Evolutionary conservation across 371 early-diverging fungal species (phyloP).

Genomic region (Saksenaea oblongispora): DNA sequence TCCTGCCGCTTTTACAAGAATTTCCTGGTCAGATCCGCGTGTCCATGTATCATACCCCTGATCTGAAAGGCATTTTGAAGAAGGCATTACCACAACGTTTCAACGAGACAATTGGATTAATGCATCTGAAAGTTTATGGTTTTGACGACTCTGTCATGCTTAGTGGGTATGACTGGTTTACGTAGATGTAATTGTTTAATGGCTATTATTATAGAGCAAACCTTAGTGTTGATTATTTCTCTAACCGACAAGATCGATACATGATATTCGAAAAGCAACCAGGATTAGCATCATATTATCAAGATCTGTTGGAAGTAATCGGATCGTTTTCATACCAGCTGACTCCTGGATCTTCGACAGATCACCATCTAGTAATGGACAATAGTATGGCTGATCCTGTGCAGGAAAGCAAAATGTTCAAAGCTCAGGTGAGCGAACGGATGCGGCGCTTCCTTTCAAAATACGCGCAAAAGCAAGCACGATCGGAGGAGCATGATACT

Average conservation of each 20-base stretch:
- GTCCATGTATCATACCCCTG: conserved; percentile 84
- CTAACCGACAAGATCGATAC: conserved; percentile 94
- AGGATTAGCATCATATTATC: conserved; percentile 70
- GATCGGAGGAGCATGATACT: conserved; percentile 57
- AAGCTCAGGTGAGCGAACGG: conserved; percentile 47
- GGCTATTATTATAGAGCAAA: conserved; percentile 75
- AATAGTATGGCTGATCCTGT: conserved; percentile 66
- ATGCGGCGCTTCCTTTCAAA: conserved; percentile 51
- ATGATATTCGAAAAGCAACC: conserved; percentile 61
- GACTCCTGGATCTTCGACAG: background rate
- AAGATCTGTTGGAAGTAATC: conserved; percentile 63
- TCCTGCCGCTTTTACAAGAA: conserved; percentile 67
- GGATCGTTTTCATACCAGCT: conserved; percentile 70
- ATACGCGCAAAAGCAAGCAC: background rate
- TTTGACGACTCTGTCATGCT: conserved; percentile 89
- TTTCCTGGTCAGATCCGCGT: conserved; percentile 71
- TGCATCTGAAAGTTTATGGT: conserved; percentile 92
- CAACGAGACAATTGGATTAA: conserved; percentile 91
- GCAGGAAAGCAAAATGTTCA: conserved; percentile 59
- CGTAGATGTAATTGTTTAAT: background rate
- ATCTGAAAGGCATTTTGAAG: conserved; percentile 73
- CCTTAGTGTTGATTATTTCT: conserved; percentile 92
- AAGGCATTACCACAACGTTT: conserved; percentile 79
- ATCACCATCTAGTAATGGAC: conserved; percentile 26
- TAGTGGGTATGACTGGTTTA: conserved; percentile 70